A percentile compares a stretch with the other conserved stretches of the same genome.
Conservation (phyloP, 139 green algal genomes). For the Mychonastes homosphaera region DNA sequence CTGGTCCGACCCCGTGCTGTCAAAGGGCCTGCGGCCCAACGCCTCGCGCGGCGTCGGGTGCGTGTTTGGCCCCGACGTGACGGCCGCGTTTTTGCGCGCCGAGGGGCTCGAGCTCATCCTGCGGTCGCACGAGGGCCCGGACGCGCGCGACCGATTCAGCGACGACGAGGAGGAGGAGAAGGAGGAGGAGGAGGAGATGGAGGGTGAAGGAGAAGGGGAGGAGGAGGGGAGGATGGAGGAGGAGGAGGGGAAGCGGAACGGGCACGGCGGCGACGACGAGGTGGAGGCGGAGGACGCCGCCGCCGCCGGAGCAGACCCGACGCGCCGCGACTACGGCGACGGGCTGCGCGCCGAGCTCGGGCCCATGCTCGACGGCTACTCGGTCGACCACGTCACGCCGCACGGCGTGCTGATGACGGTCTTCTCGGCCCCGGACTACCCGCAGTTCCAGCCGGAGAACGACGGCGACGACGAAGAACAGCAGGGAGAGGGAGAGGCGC, state of each 20-base stretch:
- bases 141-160: constrained; percentile 73
- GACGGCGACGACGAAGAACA: neutral
- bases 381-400: constrained; percentile 69
- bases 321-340: neutral
- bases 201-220: neutral
- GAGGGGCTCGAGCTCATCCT: constrained; percentile 88
- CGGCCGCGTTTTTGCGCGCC: constrained; percentile 76
- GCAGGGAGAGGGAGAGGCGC: no score
- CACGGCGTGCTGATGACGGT: constrained; percentile 72
- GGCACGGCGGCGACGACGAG: neutral
- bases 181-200: constrained; percentile 12
- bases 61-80: constrained; percentile 82
- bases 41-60: constrained; percentile 67
- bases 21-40: constrained; percentile 64
- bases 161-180: constrained; percentile 56
- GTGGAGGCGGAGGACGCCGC: neutral
- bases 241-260: no score
- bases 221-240: no score
- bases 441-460: constrained; percentile 25
- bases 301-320: neutral
- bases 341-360: constrained; percentile 17
- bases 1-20: constrained; percentile 77
- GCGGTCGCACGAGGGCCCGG: constrained; percentile 89
- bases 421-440: constrained; percentile 89
- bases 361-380: constrained; percentile 52